Evolutionary conservation across 2,329 filamentous ascomycete genomes (phyloP).

Genomic region (Graphilbum fragrans): DNA sequence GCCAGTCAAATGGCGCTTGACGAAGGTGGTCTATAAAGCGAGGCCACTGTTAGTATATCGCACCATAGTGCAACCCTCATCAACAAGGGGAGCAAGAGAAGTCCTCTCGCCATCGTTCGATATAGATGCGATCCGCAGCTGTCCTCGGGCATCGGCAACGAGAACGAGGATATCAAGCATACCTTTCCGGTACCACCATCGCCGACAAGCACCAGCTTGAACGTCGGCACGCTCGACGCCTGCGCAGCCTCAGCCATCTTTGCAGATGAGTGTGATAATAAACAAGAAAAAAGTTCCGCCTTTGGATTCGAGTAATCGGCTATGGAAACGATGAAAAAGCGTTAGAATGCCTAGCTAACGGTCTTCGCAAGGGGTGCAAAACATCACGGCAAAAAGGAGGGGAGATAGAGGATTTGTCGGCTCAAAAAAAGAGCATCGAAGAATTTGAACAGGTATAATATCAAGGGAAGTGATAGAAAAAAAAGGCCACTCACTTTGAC

Average conservation of each 20-base stretch:
- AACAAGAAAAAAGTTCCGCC: not conserved
- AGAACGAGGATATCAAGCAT: slow-evolving; percentile 22
- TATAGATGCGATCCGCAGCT: too few relatives aligned
- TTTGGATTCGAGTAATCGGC: not conserved
- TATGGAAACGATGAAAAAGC: not conserved
- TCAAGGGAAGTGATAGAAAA: not conserved
- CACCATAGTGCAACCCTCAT: too few relatives aligned
- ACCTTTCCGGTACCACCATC: slow-evolving; percentile 99
- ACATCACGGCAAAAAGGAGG: not conserved
- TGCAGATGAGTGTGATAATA: slow-evolving; percentile 8
- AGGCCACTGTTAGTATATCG: not conserved
- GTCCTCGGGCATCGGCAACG: too few relatives aligned
- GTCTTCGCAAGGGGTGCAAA: too few relatives aligned
- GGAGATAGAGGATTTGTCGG: not conserved
- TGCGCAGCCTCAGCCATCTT: slow-evolving; percentile 49
- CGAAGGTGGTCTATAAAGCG: slow-evolving; percentile 77
- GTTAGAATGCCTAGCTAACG: not conserved
- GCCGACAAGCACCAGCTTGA: slow-evolving; percentile 99
- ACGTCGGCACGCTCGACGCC: slow-evolving; percentile 54
- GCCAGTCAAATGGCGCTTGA: slow-evolving; percentile 99
- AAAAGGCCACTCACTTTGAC: not conserved
- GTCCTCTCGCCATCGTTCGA: too few relatives aligned
- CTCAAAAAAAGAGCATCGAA: too few relatives aligned
- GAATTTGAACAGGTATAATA: too few relatives aligned
- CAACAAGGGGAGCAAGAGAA: too few relatives aligned